These are phyloP conservation scores for Pythium phragmitis DNA, from an alignment of 352 stramenopile genomes.

Conservation along the genomic window DNA sequence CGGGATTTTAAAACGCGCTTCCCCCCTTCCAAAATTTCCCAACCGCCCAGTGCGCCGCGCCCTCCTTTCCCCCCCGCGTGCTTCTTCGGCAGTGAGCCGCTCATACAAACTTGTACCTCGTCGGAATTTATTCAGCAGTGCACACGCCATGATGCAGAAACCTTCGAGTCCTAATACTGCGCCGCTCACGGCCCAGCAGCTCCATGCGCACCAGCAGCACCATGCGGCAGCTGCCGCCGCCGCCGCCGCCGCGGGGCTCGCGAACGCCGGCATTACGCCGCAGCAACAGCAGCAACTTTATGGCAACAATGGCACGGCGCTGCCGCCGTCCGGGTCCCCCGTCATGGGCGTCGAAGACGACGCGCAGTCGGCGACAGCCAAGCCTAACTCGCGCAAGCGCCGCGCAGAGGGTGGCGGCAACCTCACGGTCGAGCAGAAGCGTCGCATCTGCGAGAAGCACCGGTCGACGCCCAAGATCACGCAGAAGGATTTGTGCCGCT, in stretches of 20 bases:
- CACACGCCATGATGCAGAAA: slow-evolving; percentile 47
- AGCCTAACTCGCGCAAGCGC: slow-evolving; percentile 37
- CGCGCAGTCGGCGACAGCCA: slow-evolving; percentile 5
- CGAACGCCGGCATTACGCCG: slow-evolving; percentile 16
- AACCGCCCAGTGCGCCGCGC: background rate
- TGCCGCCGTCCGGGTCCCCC: background rate
- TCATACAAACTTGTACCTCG: slow-evolving; percentile 55
- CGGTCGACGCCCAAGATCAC: slow-evolving; percentile 85
- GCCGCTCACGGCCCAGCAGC: slow-evolving; percentile 23
- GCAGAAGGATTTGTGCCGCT: slow-evolving; percentile 86
- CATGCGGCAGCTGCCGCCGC: slow-evolving; percentile 21
- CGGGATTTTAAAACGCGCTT: slow-evolving; percentile 15
- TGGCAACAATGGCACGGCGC: slow-evolving; percentile 21
- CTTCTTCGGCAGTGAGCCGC: background rate
- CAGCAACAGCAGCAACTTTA: slow-evolving; percentile 31
- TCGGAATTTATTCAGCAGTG: slow-evolving; percentile 54
- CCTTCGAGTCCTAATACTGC: slow-evolving; percentile 84
- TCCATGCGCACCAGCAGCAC: slow-evolving; percentile 24
- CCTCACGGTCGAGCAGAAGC: slow-evolving; percentile 87
- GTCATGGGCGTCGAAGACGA: slow-evolving; percentile 11
- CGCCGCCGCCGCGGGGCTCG: slow-evolving; percentile 21
- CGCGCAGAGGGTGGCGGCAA: slow-evolving; percentile 71
- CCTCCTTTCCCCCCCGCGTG: slow-evolving; percentile 7
- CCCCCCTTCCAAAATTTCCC: too few relatives aligned
- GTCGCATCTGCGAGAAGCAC: slow-evolving; percentile 87